Conservation (phyloP, 2,329 filamentous ascomycete genomes). For the Trichoderma sp. region DNA sequence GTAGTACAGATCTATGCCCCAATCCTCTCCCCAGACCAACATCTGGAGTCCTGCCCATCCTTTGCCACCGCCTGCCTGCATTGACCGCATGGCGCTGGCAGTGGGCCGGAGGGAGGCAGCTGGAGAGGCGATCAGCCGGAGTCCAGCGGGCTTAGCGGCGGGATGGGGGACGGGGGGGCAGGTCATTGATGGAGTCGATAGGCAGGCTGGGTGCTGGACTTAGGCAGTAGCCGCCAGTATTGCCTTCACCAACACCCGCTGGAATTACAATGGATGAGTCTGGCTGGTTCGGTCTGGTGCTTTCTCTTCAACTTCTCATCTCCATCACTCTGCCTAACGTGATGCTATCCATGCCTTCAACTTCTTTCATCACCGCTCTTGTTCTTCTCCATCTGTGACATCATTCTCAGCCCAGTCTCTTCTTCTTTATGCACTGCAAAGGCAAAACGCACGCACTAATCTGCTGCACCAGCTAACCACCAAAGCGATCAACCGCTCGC, state of each 20-base stretch:
- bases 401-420: not conserved
- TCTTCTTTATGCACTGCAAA: not conserved
- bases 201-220: not conserved
- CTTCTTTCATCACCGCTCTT: not conserved
- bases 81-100: not conserved
- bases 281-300: not conserved
- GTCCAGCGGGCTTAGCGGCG: slow-evolving; percentile 10
- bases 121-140: slow-evolving; percentile 14
- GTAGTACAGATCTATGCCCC: not conserved
- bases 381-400: not conserved
- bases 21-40: not conserved
- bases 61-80: not conserved
- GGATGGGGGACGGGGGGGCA: not conserved
- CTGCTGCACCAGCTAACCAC: not conserved
- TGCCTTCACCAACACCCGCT: not conserved
- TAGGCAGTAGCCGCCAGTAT: not conserved
- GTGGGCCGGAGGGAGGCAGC: not conserved
- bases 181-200: not conserved
- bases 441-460: not conserved
- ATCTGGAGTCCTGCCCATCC: not conserved
- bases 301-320: not conserved
- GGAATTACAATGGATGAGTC: not conserved
- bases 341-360: not conserved
- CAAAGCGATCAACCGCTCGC: not conserved
- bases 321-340: not conserved